A percentile compares a stretch with the other conserved stretches of the same genome.
Conservation (phyloP, 768 basidiomycete species). For the Cubamyces lactineus region DNA sequence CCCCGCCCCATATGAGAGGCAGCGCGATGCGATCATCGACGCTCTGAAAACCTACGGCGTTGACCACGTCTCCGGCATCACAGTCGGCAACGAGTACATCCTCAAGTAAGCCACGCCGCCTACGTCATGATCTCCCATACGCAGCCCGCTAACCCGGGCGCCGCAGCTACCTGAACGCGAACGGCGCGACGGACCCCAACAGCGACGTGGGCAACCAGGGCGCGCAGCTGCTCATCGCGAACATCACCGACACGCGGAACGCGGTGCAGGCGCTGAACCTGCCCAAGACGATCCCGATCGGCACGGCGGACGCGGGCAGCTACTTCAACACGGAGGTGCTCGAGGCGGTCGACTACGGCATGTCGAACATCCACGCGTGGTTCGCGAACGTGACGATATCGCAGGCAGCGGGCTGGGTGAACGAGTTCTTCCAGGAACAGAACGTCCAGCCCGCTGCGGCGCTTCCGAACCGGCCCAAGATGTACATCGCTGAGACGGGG, state of each 20-base stretch:
- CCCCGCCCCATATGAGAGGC: slow-evolving; percentile 71
- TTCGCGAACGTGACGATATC: slow-evolving; percentile 80
- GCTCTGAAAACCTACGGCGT: slow-evolving; percentile 81
- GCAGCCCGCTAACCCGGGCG: slow-evolving; percentile 1
- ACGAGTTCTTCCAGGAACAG: slow-evolving; percentile 70
- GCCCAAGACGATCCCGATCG: slow-evolving; percentile 65
- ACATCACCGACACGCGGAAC: slow-evolving; percentile 67
- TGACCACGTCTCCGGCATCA: slow-evolving; percentile 75
- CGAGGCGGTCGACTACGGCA: slow-evolving; percentile 66
- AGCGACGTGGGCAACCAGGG: slow-evolving; percentile 60
- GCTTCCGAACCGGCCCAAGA: slow-evolving; percentile 71
- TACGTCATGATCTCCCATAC: neutral
- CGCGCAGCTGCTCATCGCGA: slow-evolving; percentile 61
- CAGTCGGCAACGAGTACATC: slow-evolving; percentile 92
- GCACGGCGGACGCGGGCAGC: slow-evolving; percentile 84
- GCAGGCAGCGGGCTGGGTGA: slow-evolving; percentile 80
- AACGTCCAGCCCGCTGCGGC: slow-evolving; percentile 59
- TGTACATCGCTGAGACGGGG: slow-evolving; percentile 96
- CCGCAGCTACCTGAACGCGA: slow-evolving; percentile 58
- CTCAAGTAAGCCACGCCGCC: slow-evolving; percentile 55
- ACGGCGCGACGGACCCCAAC: slow-evolving; percentile 56
- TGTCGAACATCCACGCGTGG: slow-evolving; percentile 94
- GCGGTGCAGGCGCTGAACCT: slow-evolving; percentile 61
- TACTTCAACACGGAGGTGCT: slow-evolving; percentile 79
- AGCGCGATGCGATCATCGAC: slow-evolving; percentile 64